Percentiles rank a stretch among this genome's conserved stretches.
These are phyloP conservation scores for Monilinia fructigena DNA, from an alignment of 2,329 filamentous ascomycete genomes.

Conservation along the genomic window DNA sequence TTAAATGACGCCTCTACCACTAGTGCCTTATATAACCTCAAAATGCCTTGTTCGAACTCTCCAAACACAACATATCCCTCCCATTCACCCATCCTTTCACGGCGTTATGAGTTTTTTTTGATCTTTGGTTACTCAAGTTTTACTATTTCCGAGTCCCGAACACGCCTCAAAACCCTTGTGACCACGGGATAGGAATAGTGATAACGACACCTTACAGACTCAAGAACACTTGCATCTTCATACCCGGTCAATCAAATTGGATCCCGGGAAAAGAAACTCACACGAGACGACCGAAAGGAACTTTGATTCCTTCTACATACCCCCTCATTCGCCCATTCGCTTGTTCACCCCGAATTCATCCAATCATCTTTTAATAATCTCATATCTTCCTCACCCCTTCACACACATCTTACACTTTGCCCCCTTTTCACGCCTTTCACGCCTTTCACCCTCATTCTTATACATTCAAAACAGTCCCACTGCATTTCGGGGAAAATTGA, in stretches of 20 bases:
- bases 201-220: not conserved
- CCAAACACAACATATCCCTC: not conserved
- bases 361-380: not conserved
- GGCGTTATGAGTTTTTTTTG: not conserved
- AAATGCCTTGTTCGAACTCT: not conserved
- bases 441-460: no score
- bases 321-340: not conserved
- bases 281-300: not conserved
- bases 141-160: not conserved
- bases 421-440: no score
- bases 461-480: not conserved
- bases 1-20: not conserved
- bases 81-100: not conserved
- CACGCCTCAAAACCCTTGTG: not conserved
- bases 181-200: not conserved
- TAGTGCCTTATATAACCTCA: not conserved
- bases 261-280: not conserved
- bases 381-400: no score
- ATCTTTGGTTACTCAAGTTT: not conserved
- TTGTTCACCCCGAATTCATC: not conserved
- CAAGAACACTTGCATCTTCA: not conserved
- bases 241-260: conserved; percentile 4
- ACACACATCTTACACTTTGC: no score
- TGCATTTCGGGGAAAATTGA: not conserved
- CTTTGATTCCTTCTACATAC: not conserved